Percentiles rank a stretch among this genome's conserved stretches.
Evolutionary conservation across 1,284 basidiomycete species (phyloP).

Genomic region (Papiliotrema fonsecae): DNA sequence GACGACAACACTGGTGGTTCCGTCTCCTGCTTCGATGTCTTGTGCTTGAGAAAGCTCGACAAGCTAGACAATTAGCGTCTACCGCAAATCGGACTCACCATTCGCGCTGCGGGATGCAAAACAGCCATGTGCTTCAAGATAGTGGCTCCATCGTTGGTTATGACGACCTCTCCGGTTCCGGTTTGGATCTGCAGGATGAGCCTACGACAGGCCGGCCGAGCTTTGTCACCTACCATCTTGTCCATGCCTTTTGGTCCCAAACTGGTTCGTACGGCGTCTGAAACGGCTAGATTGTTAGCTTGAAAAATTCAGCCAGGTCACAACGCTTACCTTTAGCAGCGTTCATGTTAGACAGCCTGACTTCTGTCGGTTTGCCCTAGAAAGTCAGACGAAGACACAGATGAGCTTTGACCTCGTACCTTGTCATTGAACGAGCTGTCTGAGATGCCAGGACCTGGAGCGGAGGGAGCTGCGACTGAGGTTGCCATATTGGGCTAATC

Average conservation of each 20-base stretch:
- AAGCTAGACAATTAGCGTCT: constrained; percentile 54
- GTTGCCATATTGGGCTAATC: constrained; percentile 18
- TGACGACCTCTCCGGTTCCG: constrained; percentile 89
- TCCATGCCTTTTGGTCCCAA: constrained; percentile 98
- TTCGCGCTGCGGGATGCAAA: constrained; percentile 95
- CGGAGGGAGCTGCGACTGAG: constrained; percentile 17
- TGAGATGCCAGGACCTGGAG: constrained; percentile 25
- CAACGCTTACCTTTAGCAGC: constrained; percentile 75
- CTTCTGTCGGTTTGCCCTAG: constrained; percentile 58
- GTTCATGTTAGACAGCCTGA: constrained; percentile 90
- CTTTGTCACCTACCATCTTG: constrained; percentile 71
- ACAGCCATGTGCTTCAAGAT: constrained; percentile 97
- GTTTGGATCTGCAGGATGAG: constrained; percentile 72
- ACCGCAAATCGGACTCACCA: constrained; percentile 56
- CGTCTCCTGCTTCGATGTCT: constrained; percentile 98
- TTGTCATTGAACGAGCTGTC: constrained; percentile 42
- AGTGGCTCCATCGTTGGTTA: constrained; percentile 98
- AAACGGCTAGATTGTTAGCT: constrained; percentile 64
- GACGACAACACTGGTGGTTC: constrained; percentile 98
- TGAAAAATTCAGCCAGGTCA: background rate
- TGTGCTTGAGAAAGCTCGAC: constrained; percentile 97
- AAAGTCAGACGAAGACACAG: constrained; percentile 7
- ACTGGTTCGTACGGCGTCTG: constrained; percentile 94
- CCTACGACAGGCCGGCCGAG: background rate
- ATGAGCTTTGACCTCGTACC: constrained; percentile 24